Evolutionary conservation across 345 rosid genomes (phyloP), one percentile per base, ranked within the genome.

Genomic region (Brassica incana): DNA sequence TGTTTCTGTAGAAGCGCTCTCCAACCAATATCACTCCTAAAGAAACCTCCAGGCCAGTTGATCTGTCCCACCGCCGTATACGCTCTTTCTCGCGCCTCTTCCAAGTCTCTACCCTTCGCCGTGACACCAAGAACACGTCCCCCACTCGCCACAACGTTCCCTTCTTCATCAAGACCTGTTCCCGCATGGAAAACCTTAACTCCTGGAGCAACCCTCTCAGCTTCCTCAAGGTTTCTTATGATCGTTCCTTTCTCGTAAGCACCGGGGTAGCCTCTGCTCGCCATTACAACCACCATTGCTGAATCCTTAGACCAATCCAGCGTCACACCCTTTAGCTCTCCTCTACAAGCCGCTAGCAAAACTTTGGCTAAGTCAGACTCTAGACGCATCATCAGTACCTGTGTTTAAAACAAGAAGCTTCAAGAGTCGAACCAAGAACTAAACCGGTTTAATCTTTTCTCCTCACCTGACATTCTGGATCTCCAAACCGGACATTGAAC

Each of bases 401-500:
- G 83, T 36, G 80, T 30, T 7, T 43, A 69, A 80, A n/a, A 10
- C 64, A 80, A 45, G 68, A 43, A 65, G 40, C 29, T 76, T 6
- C 54, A 29, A n/a, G 20, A 74, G 3, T 8, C 7, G 2, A 52
- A 80, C 29, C 29, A 2, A n/a, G 71, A n/a, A 29, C 11, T 45
- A 20, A 73, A 69, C 48, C 1, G 12, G 1, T 4, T 4, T 4
- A 1, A 40, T 18, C 9, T 54, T 45, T 74, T 43, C 4, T 43
- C 30, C 66, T 71, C 8, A 92, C 99, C 94, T 95, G 99, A 70
- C 99, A 95, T 82, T 95, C 99, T 5, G 98, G 98, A 86, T 95
- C 99, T 69, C 99, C 99, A 86, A 95, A 95, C 33, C 96, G 94
- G 58, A 95, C 99, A 84, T 95, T 95, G 87, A 87, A 95, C 88